Base-by-base conservation (phyloP, 176 grass and related monocot genomes). In the Oryza coarctata region DNA sequence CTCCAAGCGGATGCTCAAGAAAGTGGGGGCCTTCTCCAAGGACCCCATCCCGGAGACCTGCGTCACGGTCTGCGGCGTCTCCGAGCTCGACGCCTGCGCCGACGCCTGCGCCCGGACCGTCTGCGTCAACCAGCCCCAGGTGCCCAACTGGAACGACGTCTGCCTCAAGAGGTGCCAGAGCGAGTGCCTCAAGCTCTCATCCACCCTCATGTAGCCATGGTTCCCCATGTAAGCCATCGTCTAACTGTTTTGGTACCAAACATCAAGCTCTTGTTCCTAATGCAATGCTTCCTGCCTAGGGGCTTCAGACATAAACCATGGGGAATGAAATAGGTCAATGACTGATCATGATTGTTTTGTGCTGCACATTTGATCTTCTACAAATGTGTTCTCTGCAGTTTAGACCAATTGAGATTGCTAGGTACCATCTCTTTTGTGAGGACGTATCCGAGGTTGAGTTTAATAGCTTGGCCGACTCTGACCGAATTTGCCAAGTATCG, bases 111-210 rank as follows among this genome's bases (percentile, higher is more conserved):
- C 88, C 29, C 90, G 94, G 26, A 97, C 94, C 60, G 94, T 97
- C n/a, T 97, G 94, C 36, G 94, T 97, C 47, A 93, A 93, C 85
- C 94, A 97, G 82, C 86, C 93, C 88, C 94, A 97, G 82, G 91
- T 97, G 49, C 94, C 94, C 32, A 97, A 97, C 84, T 97, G 94
- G 94, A 97, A 97, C 68, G 90, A 97, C 68, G 91, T 91, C 79
- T 97, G 94, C 82, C 88, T 97, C 17, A 97, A 97, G 89, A 84
- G 86, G 65, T 97, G 94, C 86, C 94, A 97, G 85, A 97, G 83
- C 67, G 94, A 97, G 84, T 97, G 94, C 77, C 90, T 97, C 36
- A 97, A 91, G 64, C 86, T 97, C 44, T 97, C 94, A 10, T 92
- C 94, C 50, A 73, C 80, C 40, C 64, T 88, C 67, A 87, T 86